phyloP scores from a whole-genome alignment of 2,329 filamentous ascomycete genomes.

The Shiraia sp. region DNA sequence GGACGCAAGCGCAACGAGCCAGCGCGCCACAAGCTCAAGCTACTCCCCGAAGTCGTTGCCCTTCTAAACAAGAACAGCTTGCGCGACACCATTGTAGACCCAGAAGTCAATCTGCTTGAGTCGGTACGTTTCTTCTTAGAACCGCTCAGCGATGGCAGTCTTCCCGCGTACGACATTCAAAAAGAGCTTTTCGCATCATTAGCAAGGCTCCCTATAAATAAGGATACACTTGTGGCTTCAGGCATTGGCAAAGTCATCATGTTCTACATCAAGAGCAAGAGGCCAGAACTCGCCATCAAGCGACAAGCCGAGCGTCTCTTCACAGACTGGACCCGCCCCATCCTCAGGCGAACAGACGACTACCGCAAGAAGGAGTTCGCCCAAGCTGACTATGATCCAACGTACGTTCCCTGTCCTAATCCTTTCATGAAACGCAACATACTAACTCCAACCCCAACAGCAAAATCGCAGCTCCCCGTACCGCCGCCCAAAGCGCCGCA shows the following conservation, averaged over 20 bases:
- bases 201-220: conserved; percentile 80
- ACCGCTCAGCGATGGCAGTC: conserved; percentile 87
- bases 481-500: conserved; percentile 39
- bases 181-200: conserved; percentile 87
- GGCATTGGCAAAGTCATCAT: conserved; percentile 95
- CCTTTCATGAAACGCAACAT: not conserved
- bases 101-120: conserved; percentile 92
- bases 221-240: conserved; percentile 85
- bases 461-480: conserved; percentile 26
- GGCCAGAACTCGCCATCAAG: conserved; percentile 86
- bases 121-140: conserved; percentile 97
- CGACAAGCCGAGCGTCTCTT: conserved; percentile 90
- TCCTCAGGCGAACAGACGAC: conserved; percentile 90
- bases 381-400: conserved; percentile 63
- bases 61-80: conserved; percentile 89
- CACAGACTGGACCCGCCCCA: conserved; percentile 93
- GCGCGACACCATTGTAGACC: conserved; percentile 82
- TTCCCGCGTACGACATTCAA: conserved; percentile 97
- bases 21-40: conserved; percentile 89
- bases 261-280: conserved; percentile 96
- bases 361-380: conserved; percentile 83
- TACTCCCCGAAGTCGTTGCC: conserved; percentile 86
- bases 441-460: conserved; percentile 7
- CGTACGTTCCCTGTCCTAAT: conserved; percentile 38
- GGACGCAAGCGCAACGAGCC: conserved; percentile 79